Evolutionary conservation across 306 rosid species (phyloP), one percentile per base, ranked within the genome.

Genomic region (Quercus glauca): DNA sequence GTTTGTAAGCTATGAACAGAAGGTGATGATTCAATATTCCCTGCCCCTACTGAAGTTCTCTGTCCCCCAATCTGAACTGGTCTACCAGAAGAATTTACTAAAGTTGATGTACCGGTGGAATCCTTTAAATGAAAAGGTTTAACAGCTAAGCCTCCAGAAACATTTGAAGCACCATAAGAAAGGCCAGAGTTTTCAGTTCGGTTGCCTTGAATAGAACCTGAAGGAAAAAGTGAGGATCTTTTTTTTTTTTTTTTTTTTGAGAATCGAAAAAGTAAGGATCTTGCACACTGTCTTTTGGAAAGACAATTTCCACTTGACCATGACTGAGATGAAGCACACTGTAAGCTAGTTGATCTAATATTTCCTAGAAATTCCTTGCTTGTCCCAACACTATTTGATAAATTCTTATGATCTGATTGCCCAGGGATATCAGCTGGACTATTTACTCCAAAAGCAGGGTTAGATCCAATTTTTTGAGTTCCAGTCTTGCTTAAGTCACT

Each of bases 11-110:
- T 75, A 65, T 68, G 74, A 58, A 74, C 56, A 12, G 85, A 60
- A 75, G 89, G 84, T 78, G 86, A 83, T 63, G 91, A 76, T 78
- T 82, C 92, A 68, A 78, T 73, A 74, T 87, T 92, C 71, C 76
- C 86, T 67, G 87, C 52, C 9, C 80, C 83, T 55, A 76, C 26
- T 33, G 86, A 69, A 71, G 85, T 69, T 76, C 75, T 81, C 69
- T 82, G 83, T 71, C 68, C 92, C 78, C 80, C 82, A 82, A 82
- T 81, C 80, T 89, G 91, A 76, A 79, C 72, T 33, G 77, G 61
- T 85, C 60, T 87, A 77, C 80, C 69, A 61, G 86, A 58, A 63
- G 75, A 78, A 80, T 65, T 79, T 55, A 79, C 78, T 29, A 85
- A 49, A 56, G 87, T 85, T 26, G 83, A 83, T 73, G 49, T 64